Evolutionary conservation across 108 stramenopile genomes (phyloP), one percentile per base, ranked within the genome.

Genomic region (Cyclotella cryptica): DNA sequence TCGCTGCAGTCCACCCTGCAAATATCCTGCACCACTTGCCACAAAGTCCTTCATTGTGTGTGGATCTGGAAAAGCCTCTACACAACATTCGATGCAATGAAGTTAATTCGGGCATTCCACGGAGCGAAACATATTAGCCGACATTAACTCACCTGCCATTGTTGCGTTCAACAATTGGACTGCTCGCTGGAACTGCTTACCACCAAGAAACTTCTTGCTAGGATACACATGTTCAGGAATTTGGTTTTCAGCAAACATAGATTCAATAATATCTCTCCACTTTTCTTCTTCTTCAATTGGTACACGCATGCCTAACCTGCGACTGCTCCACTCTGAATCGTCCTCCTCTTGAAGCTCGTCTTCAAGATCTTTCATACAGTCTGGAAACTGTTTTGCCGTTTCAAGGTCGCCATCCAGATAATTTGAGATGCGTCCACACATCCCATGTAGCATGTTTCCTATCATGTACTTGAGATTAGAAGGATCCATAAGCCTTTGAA

Each of bases 121-220:
- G n/a, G n/a, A n/a, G 17, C 54, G 11, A 21, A 55, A 10, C 18
- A 22, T 12, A 21, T 61, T 22, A 14, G 40, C 22, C 22, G 27
- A 27, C n/a, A n/a, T 17, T 61, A 29, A 3, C 76, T 78, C 42
- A 83, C 81, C 85, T 59, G 87, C 63, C 89, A 90, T 87, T 10
- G 83, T 59, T 11, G 75, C 77, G 29, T 62, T 71, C 59, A 90
- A 79, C 51, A 92, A 81, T 17, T 81, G 67, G 10, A 83, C 26
- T 35, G 91, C 89, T 42, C 91, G 71, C 35, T 92, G 91, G 53
- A 88, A 82, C 55, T 92, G 91, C 54, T 92, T 92, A 13, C 91
- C 91, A 22, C 91, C 91, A 13, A 92, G 83, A 58, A 88, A 92
- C 45, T 66, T 85, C 51, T 80, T 77, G 21, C 88, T 77, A 0